phyloP scores from a whole-genome alignment of 1,284 basidiomycete genomes.

The Irpex rosettiformis region DNA sequence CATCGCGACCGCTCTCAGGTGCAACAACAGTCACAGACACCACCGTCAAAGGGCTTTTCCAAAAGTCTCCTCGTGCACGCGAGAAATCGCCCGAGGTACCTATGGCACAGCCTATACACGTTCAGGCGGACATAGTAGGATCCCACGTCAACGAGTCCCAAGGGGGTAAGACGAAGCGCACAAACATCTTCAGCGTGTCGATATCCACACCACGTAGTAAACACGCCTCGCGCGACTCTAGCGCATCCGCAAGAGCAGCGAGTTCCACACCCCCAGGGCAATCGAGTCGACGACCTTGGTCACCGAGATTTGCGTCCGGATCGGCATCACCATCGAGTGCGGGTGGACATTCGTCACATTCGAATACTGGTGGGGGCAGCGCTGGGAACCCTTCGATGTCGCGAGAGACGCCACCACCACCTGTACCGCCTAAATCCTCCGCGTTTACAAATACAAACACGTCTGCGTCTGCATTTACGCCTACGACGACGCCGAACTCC shows the following conservation, averaged over 20 bases:
- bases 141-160: slow-evolving; percentile 19
- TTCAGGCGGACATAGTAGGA: slow-evolving; percentile 19
- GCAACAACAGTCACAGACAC: slow-evolving; percentile 57
- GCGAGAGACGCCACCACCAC: slow-evolving; percentile 15
- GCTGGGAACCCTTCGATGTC: slow-evolving; percentile 5
- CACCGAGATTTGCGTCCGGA: slow-evolving; percentile 12
- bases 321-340: slow-evolving; percentile 24
- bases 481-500: background rate
- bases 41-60: slow-evolving; percentile 44
- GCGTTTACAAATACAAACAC: no score
- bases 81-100: slow-evolving; percentile 15
- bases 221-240: slow-evolving; percentile 21
- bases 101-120: slow-evolving; percentile 17
- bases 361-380: slow-evolving; percentile 3
- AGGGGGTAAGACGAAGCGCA: slow-evolving; percentile 26
- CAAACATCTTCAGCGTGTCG: slow-evolving; percentile 29
- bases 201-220: slow-evolving; percentile 25
- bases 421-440: slow-evolving; percentile 13
- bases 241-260: slow-evolving; percentile 15
- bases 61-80: slow-evolving; percentile 15
- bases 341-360: slow-evolving; percentile 11
- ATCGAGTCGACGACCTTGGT: slow-evolving; percentile 17
- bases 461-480: slow-evolving; percentile 3
- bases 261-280: slow-evolving; percentile 17
- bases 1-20: slow-evolving; percentile 61